These are phyloP conservation scores for Aspergillus cavernicola DNA, from an alignment of 495 filamentous ascomycete genomes.

Conservation along the genomic window DNA sequence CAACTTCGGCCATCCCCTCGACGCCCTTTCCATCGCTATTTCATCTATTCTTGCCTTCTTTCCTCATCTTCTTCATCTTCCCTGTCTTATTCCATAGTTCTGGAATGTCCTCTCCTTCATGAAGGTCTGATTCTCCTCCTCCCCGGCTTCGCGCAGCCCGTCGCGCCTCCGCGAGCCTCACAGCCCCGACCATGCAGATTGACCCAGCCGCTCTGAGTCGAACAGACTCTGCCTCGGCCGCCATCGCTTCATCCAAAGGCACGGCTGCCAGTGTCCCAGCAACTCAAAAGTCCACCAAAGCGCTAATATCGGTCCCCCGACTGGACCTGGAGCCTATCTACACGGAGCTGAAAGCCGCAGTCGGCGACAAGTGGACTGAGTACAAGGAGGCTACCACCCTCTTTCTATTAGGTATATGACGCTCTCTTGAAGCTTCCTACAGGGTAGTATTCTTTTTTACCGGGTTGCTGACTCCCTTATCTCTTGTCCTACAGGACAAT, in stretches of 20 bases:
- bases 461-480: neutral
- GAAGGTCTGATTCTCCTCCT: slow-evolving; percentile 38
- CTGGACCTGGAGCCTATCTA: slow-evolving; percentile 91
- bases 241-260: slow-evolving; percentile 57
- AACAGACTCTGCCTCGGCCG: slow-evolving; percentile 56
- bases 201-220: slow-evolving; percentile 80
- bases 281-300: slow-evolving; percentile 52
- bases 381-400: slow-evolving; percentile 81
- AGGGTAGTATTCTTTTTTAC: neutral
- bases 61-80: slow-evolving; percentile 4
- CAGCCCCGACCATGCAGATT: slow-evolving; percentile 65
- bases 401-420: slow-evolving; percentile 75
- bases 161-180: slow-evolving; percentile 40
- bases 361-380: slow-evolving; percentile 80
- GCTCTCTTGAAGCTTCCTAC: neutral
- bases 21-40: slow-evolving; percentile 28
- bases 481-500: slow-evolving; percentile 53
- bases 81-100: slow-evolving; percentile 8
- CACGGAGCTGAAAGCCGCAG: slow-evolving; percentile 72
- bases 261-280: slow-evolving; percentile 54
- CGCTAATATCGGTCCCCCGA: slow-evolving; percentile 67
- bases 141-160: slow-evolving; percentile 42
- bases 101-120: slow-evolving; percentile 29
- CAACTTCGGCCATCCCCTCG: slow-evolving; percentile 21
- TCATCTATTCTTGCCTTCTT: slow-evolving; percentile 20